Evolutionary conservation across 208 protist species (phyloP), one percentile per base, ranked within the genome.

Genomic region (Leishmania gerbilli): DNA sequence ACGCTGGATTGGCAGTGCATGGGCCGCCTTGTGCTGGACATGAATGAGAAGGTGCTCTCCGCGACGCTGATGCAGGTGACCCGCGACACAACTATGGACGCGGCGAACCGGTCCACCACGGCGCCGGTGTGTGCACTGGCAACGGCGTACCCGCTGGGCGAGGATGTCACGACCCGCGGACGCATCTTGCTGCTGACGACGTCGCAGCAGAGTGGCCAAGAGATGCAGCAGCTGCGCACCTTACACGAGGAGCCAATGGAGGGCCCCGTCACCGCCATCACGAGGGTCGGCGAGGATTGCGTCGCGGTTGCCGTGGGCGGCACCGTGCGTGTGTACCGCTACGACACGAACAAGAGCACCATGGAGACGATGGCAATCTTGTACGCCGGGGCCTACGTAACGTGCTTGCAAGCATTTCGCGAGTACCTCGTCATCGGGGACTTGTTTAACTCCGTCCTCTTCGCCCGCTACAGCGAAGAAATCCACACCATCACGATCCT

Each of bases 351-450:
- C 31, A 87, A 81, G 37, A 67, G 79, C 40, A 91, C 89, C 60
- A 84, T 96, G 45, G 90, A 91, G 58, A 95, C 92, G 27, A 84
- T 90, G 76, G 92, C 92, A 27, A 89, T 98, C 60, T 82, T 98
- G 56, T 97, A 96, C 77, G 91, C 93, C 7, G 93, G 90, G n/a
- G 86, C 89, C 40, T 98, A 96, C 79, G 91, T 96, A 3, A 96
- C 95, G 65, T 76, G 72, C 51, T 78, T 98, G 78, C 89, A 89
- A 1, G 85, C 88, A 31, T 88, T 98, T 21, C 88, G 89, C 7
- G 88, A 96, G 24, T 97, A 95, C 80, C 84, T 98, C 45, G 81
- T 97, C 51, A 89, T 95, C 72, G 95, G 93, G 45, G 95, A 97
- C 77, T 77, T 98, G 17, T 92, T 90, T 64, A 79, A 89, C 47